Base-by-base conservation (phyloP, 768 basidiomycete genomes). In the Suillus placidus region DNA sequence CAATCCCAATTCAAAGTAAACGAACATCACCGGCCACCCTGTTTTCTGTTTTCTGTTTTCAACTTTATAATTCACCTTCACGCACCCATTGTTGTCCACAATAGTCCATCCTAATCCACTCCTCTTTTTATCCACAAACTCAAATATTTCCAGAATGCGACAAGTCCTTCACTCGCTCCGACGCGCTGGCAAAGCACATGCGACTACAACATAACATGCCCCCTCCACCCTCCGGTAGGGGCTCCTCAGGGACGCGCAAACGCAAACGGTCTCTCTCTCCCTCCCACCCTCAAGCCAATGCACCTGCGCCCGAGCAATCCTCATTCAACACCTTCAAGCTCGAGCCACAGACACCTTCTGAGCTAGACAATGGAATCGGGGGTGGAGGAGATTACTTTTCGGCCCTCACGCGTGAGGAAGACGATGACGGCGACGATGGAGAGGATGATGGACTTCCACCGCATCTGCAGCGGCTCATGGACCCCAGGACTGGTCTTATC, bases 121-220 rank as follows among this genome's bases (percentile, higher is more conserved):
- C 32, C 0, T 18, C 4, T 55, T 23, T 34, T 7, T 18, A 16
- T 10, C 6, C 5, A 8, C 40, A 12, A 3, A 42, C 58, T 42
- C 9, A 23, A 20, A 37, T 45, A 3, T 26, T 42, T 1, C 23
- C 23, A 96, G 95, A 95, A 80, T 98, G 96, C 74, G 93, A 94
- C 81, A 95, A 94, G 71, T 91, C 93, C 0, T 98, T 98, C 77
- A 95, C 95, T 10, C 94, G 95, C 51, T 94, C 94, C 2, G 95
- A 97, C 78, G 94, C 95, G 10, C 87, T 97, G 23, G 89, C 89
- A 26, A 97, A 97, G 73, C 95, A 97, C 76, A 90, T 95, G 87
- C 89, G 94, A 32, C 87, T 92, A 38, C 92, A 95, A 72, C 92
- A 95, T 78, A 89, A 91, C 70, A 88, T 92, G 73, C 83, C 83